phyloP scores from a whole-genome alignment of 2,329 filamentous ascomycete species.

The Alternaria infectoria region DNA sequence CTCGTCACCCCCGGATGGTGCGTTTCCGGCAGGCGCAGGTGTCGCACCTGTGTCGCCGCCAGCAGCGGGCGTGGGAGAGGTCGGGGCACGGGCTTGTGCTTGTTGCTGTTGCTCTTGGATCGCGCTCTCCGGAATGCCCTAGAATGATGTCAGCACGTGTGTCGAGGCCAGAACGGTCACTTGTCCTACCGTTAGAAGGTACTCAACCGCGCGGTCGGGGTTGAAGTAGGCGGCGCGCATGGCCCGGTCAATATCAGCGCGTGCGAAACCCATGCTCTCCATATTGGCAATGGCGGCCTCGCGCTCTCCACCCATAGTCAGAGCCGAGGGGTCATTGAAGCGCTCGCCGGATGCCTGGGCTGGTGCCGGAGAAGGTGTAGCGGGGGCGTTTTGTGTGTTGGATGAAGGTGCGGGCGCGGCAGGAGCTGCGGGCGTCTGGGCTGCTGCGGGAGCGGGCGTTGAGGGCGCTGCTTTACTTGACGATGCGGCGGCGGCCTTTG shows the following conservation, averaged over 20 bases:
- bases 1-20: conserved; percentile 62
- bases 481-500: conserved; percentile 68
- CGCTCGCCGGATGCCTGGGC: conserved; percentile 47
- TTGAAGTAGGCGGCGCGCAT: conserved; percentile 98
- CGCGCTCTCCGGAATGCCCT: conserved; percentile 91
- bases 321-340: conserved; percentile 77
- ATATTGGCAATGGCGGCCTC: conserved; percentile 86
- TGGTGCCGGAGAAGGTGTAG: conserved; percentile 58
- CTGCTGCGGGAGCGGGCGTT: conserved; percentile 58
- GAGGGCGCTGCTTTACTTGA: conserved; percentile 60
- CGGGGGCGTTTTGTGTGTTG: conserved; percentile 57
- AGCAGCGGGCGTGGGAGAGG: conserved; percentile 51
- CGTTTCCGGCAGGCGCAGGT: conserved; percentile 53
- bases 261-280: conserved; percentile 96
- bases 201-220: conserved; percentile 95
- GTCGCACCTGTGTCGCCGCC: conserved; percentile 18
- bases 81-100: conserved; percentile 49
- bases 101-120: conserved; percentile 67
- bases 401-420: conserved; percentile 60
- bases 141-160: conserved; percentile 28
- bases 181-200: conserved; percentile 78
- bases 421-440: conserved; percentile 60
- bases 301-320: conserved; percentile 84
- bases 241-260: conserved; percentile 85
- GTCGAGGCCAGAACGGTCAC: conserved; percentile 2